Evolutionary conservation across 108 stramenopile genomes (phyloP).

Genomic region (Cylindrotheca closterium): DNA sequence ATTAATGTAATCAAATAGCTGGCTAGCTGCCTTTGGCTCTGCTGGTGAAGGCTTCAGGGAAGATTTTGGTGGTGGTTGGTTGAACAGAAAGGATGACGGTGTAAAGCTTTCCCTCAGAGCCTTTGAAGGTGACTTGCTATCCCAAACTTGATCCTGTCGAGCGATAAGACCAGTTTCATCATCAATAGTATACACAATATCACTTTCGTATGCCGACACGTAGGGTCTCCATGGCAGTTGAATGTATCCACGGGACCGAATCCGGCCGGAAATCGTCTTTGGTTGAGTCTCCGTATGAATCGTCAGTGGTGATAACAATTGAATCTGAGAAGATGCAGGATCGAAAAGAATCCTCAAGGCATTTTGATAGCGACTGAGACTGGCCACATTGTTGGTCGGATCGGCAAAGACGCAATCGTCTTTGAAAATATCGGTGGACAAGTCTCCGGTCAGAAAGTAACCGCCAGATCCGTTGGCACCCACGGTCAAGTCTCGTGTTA

Average conservation of each 20-base stretch:
- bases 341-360: slow-evolving; percentile 52
- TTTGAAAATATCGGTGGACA: slow-evolving; percentile 46
- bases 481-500: slow-evolving; percentile 37
- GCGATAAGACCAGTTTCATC: slow-evolving; percentile 36
- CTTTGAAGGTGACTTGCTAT: slow-evolving; percentile 33
- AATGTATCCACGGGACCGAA: slow-evolving; percentile 48
- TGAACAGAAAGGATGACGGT: slow-evolving; percentile 31
- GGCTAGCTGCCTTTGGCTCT: slow-evolving; percentile 28
- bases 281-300: slow-evolving; percentile 10
- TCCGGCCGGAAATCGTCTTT: slow-evolving; percentile 32
- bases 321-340: slow-evolving; percentile 39
- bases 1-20: slow-evolving; percentile 34
- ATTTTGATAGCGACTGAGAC: slow-evolving; percentile 47
- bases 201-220: slow-evolving; percentile 49
- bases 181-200: slow-evolving; percentile 40
- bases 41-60: background rate
- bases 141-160: slow-evolving; percentile 50
- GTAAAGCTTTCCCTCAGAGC: slow-evolving; percentile 58
- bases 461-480: slow-evolving; percentile 43
- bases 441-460: slow-evolving; percentile 56
- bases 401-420: slow-evolving; percentile 57
- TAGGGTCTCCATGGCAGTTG: slow-evolving; percentile 48
- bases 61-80: slow-evolving; percentile 19
- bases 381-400: slow-evolving; percentile 54
- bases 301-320: slow-evolving; percentile 23